Base-by-base conservation (phyloP, 1,284 basidiomycete species). In the Cryptococcus sp. region DNA sequence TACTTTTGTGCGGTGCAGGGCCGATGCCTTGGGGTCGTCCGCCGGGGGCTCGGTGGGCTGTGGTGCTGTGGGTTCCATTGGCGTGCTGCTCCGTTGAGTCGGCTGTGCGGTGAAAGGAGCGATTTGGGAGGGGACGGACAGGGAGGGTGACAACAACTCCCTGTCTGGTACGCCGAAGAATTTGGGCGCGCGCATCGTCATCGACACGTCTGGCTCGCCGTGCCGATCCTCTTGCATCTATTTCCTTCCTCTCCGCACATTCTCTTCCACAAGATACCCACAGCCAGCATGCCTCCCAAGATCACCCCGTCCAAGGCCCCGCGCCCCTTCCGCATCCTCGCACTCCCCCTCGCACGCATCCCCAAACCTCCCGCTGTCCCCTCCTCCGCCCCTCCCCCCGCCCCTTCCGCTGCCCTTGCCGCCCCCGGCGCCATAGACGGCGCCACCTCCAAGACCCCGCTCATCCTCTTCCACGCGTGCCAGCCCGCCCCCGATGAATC, bases 1-100 rank as follows among this genome's bases (percentile, higher is more conserved):
- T n/a, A 66, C 63, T 59, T 73, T 72, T 43, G 40, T 15, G 28
- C 49, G 52, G 24, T 66, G 56, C 13, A 71, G 46, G 23, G 40
- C 50, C 8, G 56, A 50, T 5, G 55, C 45, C 8, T 43, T 39
- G 12, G 61, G 52, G 7, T 47, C 28, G 18, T 55, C 53, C 2
- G 62, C 20, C 5, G 60, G 60, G 33, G 58, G 60, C 15, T 62
- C 50, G 28, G 4, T 33, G 4, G 28, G 28, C 28, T 33, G 28
- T 33, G 28, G 28, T 33, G 28, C 28, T 33, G 28, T 33, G 28
- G 28, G 28, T 33, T 4, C 28, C 28, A 33, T 33, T n/a, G 28
- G 28, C 9, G 28, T 33, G 28, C 5, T 33, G 28, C 28, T 33
- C 28, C 9, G 4, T 33, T 33, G 4, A 9, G 5, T 33, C 4